phyloP scores from a whole-genome alignment of 768 basidiomycete species.

The Calocera viscosa region DNA sequence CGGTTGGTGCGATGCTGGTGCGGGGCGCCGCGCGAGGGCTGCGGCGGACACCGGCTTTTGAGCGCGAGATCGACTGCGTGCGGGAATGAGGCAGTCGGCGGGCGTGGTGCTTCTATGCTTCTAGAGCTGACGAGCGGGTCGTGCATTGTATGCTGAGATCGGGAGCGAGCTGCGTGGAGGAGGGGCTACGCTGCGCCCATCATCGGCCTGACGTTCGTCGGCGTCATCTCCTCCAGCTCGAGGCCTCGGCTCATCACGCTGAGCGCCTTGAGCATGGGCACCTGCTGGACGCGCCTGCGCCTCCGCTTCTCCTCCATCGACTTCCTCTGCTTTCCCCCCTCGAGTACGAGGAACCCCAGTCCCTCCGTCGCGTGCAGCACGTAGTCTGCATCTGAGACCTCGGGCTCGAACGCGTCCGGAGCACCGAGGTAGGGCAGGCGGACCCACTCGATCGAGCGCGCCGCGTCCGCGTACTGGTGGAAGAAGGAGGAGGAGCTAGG shows the following conservation, averaged over 20 bases:
- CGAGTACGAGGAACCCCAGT: neutral
- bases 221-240: constrained; percentile 3
- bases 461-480: neutral
- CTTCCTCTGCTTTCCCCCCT: neutral
- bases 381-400: neutral
- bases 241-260: neutral
- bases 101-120: too few species aligned
- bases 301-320: neutral
- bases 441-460: neutral
- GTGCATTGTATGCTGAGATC: too few species aligned
- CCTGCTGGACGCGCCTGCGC: neutral
- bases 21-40: too few species aligned
- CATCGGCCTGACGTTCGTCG: neutral
- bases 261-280: neutral
- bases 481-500: neutral
- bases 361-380: neutral
- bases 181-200: neutral
- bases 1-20: too few species aligned
- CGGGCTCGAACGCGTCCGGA: neutral
- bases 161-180: neutral
- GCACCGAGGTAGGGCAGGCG: constrained; percentile 7
- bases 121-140: too few species aligned
- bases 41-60: too few species aligned
- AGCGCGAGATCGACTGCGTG: too few species aligned
- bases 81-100: too few species aligned